phyloP scores from a whole-genome alignment of 2,329 filamentous ascomycete genomes.

The Aspergillus transmontanensis region DNA sequence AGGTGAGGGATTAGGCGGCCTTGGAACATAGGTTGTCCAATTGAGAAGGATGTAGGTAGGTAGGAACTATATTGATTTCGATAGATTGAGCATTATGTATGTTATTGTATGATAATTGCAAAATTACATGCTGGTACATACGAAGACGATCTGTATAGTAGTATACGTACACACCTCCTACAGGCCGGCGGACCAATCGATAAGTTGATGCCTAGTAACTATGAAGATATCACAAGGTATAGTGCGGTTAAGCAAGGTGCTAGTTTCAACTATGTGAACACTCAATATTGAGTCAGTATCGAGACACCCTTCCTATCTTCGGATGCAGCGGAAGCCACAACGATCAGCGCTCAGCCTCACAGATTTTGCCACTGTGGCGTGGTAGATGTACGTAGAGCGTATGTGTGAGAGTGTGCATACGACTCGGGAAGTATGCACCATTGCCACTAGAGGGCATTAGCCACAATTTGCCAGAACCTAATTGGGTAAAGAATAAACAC shows the following conservation, averaged over 20 bases:
- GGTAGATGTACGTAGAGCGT: neutral
- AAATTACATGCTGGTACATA: neutral
- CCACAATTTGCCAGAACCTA: slow-evolving; percentile 1
- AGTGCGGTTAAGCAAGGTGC: neutral
- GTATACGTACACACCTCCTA: too few species aligned
- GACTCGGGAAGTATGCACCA: neutral
- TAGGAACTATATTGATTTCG: neutral
- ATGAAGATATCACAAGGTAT: neutral
- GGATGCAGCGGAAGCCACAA: neutral
- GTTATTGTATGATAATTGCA: neutral
- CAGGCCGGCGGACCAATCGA: neutral
- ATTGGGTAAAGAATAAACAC: neutral
- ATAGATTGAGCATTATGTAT: neutral
- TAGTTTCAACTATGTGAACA: neutral
- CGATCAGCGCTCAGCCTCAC: slow-evolving; percentile 1
- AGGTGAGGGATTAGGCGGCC: neutral
- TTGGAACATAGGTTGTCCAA: neutral
- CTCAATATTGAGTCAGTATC: neutral
- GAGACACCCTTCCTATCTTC: neutral
- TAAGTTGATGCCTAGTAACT: neutral
- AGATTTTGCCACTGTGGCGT: neutral
- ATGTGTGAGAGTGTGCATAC: neutral
- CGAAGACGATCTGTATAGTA: neutral
- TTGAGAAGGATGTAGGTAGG: neutral
- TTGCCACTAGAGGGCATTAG: neutral